Evolutionary conservation across 805 yeast species (phyloP).

Genomic region (Allodekkera sacchari): DNA sequence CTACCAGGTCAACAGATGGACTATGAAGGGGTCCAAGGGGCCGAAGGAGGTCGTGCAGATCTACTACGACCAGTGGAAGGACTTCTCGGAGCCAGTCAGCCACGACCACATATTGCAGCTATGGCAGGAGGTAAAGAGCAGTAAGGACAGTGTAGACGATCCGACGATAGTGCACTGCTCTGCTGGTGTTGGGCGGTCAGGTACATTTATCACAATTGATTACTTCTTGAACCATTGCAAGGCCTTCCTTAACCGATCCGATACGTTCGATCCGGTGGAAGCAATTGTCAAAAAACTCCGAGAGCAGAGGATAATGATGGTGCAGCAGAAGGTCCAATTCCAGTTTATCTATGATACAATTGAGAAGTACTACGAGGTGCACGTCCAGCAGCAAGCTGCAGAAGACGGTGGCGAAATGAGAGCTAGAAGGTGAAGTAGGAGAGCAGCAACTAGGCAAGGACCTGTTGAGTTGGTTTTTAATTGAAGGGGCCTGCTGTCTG

Average conservation of each 20-base stretch:
- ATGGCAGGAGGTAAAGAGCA: constrained; percentile 10
- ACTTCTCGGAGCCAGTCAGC: constrained; percentile 31
- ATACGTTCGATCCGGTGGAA: constrained; percentile 31
- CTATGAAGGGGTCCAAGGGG: constrained; percentile 4
- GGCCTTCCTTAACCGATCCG: constrained; percentile 3
- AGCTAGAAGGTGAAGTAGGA: too few species aligned
- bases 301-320: constrained; percentile 45
- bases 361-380: constrained; percentile 10
- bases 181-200: constrained; percentile 56
- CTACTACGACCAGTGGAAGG: constrained; percentile 37
- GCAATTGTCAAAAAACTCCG: constrained; percentile 37
- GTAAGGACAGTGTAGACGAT: constrained; percentile 6
- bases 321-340: constrained; percentile 43
- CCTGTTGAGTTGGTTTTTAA: too few species aligned
- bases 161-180: constrained; percentile 43
- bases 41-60: constrained; percentile 24
- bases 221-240: constrained; percentile 21
- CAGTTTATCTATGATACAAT: constrained; percentile 38
- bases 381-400: too few species aligned
- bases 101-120: constrained; percentile 23
- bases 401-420: too few species aligned
- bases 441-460: too few species aligned
- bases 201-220: constrained; percentile 41
- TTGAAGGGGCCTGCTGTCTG: too few species aligned
- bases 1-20: constrained; percentile 9